Evolutionary conservation across 2,329 filamentous ascomycete genomes (phyloP).

Genomic region (Eutypella sp.): DNA sequence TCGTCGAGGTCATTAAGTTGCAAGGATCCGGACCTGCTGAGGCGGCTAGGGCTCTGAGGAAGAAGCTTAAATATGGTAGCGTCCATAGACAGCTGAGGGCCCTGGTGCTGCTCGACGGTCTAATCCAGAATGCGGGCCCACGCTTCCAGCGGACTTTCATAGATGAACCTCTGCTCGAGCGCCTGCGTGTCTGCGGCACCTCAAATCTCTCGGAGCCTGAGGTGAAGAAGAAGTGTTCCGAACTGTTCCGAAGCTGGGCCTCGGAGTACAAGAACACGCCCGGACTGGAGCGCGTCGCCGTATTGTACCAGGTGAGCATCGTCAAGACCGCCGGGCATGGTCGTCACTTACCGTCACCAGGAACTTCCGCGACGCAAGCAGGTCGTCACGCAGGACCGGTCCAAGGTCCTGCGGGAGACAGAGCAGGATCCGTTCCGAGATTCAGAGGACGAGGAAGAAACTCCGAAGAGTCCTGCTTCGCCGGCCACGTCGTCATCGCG

Average conservation of each 20-base stretch:
- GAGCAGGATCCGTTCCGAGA: conserved; percentile 64
- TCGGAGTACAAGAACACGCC: conserved; percentile 73
- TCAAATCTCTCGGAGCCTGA: conserved; percentile 78
- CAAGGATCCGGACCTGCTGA: conserved; percentile 83
- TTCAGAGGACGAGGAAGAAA: conserved; percentile 55
- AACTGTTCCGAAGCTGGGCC: conserved; percentile 84
- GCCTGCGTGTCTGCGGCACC: conserved; percentile 80
- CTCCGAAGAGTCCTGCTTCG: conserved; percentile 25
- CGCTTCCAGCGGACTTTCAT: conserved; percentile 83
- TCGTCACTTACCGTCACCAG: conserved; percentile 27
- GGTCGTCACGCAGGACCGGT: conserved; percentile 69
- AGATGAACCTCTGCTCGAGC: conserved; percentile 87
- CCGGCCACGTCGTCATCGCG: conserved; percentile 26
- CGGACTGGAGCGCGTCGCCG: conserved; percentile 75
- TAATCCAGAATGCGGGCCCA: conserved; percentile 90
- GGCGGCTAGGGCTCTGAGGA: conserved; percentile 85
- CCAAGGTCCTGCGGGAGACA: conserved; percentile 78
- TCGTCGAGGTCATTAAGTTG: conserved; percentile 89
- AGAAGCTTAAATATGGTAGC: conserved; percentile 98
- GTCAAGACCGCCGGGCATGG: background rate
- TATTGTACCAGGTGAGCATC: conserved; percentile 59
- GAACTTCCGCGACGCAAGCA: conserved; percentile 65
- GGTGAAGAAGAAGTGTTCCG: conserved; percentile 83
- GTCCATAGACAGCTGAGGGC: conserved; percentile 89
- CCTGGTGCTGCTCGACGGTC: conserved; percentile 80